A percentile compares a stretch with the other conserved stretches of the same genome.
These are phyloP conservation scores for Aspergillus sp. DNA, from an alignment of 2,329 filamentous ascomycete genomes.

Conservation along the genomic window DNA sequence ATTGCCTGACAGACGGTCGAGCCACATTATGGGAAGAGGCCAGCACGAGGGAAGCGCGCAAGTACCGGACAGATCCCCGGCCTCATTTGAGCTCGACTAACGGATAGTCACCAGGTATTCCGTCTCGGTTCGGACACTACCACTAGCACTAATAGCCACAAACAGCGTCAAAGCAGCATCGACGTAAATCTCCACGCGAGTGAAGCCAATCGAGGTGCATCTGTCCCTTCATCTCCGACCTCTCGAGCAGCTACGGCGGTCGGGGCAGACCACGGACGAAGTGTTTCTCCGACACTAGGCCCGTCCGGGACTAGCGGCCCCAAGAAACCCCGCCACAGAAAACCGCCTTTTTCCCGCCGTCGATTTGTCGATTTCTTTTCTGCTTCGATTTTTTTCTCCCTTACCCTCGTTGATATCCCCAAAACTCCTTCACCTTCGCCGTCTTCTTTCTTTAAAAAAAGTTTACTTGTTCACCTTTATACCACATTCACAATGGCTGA, in stretches of 20 bases:
- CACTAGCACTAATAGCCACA: too few relatives aligned
- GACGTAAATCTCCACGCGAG: too few relatives aligned
- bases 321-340: conserved; percentile 26
- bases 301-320: conserved; percentile 16
- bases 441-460: conserved; percentile 11
- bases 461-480: conserved; percentile 7
- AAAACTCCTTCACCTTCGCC: conserved; percentile 11
- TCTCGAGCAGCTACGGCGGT: conserved; percentile 6
- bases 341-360: conserved; percentile 19
- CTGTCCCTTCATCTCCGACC: too few relatives aligned
- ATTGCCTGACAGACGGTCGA: conserved; percentile 73
- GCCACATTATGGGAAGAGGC: conserved; percentile 59
- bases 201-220: too few relatives aligned
- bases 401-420: conserved; percentile 15
- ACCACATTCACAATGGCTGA: conserved; percentile 54
- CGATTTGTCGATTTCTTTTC: conserved; percentile 19
- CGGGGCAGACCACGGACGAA: conserved; percentile 1
- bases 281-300: conserved; percentile 16
- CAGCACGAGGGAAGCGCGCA: conserved; percentile 8
- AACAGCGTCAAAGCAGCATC: neutral
- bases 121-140: too few relatives aligned
- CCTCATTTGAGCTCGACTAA: conserved; percentile 7
- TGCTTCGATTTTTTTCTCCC: conserved; percentile 10
- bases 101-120: neutral
- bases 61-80: conserved; percentile 4